These are phyloP conservation scores for Nothophoma quercina DNA, from an alignment of 2,329 filamentous ascomycete genomes.

Conservation along the genomic window DNA sequence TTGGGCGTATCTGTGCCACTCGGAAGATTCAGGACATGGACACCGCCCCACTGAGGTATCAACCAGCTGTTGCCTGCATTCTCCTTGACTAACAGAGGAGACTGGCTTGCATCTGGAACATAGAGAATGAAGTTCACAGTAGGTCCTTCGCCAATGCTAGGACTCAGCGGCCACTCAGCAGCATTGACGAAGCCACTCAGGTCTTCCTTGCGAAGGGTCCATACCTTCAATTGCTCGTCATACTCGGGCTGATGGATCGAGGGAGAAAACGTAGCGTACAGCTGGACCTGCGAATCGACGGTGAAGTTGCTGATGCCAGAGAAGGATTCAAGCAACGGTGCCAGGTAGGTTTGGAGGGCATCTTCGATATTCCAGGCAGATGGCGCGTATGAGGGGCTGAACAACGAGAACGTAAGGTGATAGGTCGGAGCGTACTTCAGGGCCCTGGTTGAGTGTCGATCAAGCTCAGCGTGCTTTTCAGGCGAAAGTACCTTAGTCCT, in stretches of 20 bases:
- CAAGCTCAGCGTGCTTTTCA: slow-evolving; percentile 61
- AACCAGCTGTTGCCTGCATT: slow-evolving; percentile 80
- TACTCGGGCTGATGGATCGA: slow-evolving; percentile 66
- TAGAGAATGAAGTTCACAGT: slow-evolving; percentile 97
- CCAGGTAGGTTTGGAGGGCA: slow-evolving; percentile 81
- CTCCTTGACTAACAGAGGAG: slow-evolving; percentile 67
- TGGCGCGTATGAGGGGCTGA: slow-evolving; percentile 78
- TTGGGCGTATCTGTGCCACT: slow-evolving; percentile 42
- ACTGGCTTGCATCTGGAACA: slow-evolving; percentile 73
- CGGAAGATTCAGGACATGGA: slow-evolving; percentile 71
- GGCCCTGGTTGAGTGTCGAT: slow-evolving; percentile 77
- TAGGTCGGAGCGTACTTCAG: slow-evolving; percentile 94
- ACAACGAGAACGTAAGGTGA: slow-evolving; percentile 94
- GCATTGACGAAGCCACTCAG: slow-evolving; percentile 96
- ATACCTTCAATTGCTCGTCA: slow-evolving; percentile 63
- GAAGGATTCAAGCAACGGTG: slow-evolving; percentile 80
- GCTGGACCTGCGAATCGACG: slow-evolving; percentile 93
- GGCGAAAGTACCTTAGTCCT: slow-evolving; percentile 61
- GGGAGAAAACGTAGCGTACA: slow-evolving; percentile 78
- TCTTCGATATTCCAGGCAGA: slow-evolving; percentile 91
- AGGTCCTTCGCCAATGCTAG: slow-evolving; percentile 89
- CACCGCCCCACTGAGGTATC: slow-evolving; percentile 93
- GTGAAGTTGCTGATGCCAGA: slow-evolving; percentile 91
- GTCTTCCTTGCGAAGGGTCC: slow-evolving; percentile 81
- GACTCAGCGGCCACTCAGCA: slow-evolving; percentile 95